Evolutionary conservation across 371 early-diverging fungal genomes (phyloP).

Genomic region (Mucor mucedo): DNA sequence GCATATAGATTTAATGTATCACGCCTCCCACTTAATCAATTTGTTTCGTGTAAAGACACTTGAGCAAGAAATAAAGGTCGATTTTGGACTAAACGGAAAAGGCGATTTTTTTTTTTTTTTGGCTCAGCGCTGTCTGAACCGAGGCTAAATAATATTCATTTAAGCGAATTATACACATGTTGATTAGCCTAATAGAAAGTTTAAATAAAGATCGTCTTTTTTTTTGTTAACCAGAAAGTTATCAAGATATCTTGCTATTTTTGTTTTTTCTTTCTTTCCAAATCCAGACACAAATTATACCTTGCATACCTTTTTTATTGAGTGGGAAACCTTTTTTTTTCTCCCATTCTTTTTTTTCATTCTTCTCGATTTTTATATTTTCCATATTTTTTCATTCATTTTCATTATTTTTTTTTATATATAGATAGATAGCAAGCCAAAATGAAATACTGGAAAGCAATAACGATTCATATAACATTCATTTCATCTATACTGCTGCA

Average conservation of each 20-base stretch:
- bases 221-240: background rate
- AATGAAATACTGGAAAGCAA: conserved; percentile 5
- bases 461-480: background rate
- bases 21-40: too few species aligned
- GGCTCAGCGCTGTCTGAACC: background rate
- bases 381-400: too few species aligned
- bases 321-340: background rate
- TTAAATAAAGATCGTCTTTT: conserved; percentile 1
- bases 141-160: background rate
- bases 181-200: background rate
- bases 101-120: too few species aligned
- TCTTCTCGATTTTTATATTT: background rate
- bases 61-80: too few species aligned
- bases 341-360: conserved; percentile 1
- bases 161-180: background rate
- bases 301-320: too few species aligned
- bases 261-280: conserved; percentile 1
- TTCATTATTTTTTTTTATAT: background rate
- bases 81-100: too few species aligned
- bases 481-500: background rate
- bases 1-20: too few species aligned
- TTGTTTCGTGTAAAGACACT: too few species aligned
- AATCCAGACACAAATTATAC: background rate
- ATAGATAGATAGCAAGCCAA: background rate
- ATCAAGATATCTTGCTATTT: background rate